Evolutionary conservation across 768 basidiomycete species (phyloP).

Genomic region (Suillus weaverae): DNA sequence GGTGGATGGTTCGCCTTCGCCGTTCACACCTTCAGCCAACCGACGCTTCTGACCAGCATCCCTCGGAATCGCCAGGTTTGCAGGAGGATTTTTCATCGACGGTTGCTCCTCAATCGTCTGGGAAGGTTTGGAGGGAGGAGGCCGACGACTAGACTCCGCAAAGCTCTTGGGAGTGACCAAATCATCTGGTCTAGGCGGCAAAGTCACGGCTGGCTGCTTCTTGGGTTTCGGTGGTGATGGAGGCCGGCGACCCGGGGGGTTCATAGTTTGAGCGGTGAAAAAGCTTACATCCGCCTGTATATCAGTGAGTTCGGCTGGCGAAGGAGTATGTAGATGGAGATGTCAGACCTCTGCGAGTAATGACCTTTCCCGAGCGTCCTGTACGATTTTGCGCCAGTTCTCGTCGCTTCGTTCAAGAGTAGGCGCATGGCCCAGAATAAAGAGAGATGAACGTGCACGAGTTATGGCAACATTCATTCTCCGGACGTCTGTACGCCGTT

Average conservation of each 20-base stretch:
- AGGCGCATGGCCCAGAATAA: slow-evolving; percentile 86
- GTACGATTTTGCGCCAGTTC: slow-evolving; percentile 76
- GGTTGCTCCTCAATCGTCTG: neutral
- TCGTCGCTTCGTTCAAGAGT: slow-evolving; percentile 86
- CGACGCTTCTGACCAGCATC: slow-evolving; percentile 23
- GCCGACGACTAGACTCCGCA: slow-evolving; percentile 27
- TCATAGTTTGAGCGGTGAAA: slow-evolving; percentile 35
- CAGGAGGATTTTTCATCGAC: slow-evolving; percentile 11
- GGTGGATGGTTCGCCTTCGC: slow-evolving; percentile 16
- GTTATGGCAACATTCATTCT: slow-evolving; percentile 99
- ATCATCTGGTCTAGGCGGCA: slow-evolving; percentile 28
- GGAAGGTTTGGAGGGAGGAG: slow-evolving; percentile 3
- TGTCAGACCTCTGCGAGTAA: slow-evolving; percentile 61
- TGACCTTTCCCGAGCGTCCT: slow-evolving; percentile 68
- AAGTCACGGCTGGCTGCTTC: slow-evolving; percentile 12
- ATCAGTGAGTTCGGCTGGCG: slow-evolving; percentile 1
- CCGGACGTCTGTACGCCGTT: slow-evolving; percentile 54
- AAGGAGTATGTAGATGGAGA: neutral
- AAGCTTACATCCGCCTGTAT: slow-evolving; percentile 36
- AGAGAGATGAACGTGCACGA: slow-evolving; percentile 92
- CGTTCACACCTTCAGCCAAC: slow-evolving; percentile 10
- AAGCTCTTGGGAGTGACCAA: slow-evolving; percentile 41
- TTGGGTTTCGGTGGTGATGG: slow-evolving; percentile 25
- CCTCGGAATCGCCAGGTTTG: neutral
- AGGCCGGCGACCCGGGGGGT: slow-evolving; percentile 16